phyloP scores from a whole-genome alignment of 2,329 filamentous ascomycete species.

The Venturia pyrina region DNA sequence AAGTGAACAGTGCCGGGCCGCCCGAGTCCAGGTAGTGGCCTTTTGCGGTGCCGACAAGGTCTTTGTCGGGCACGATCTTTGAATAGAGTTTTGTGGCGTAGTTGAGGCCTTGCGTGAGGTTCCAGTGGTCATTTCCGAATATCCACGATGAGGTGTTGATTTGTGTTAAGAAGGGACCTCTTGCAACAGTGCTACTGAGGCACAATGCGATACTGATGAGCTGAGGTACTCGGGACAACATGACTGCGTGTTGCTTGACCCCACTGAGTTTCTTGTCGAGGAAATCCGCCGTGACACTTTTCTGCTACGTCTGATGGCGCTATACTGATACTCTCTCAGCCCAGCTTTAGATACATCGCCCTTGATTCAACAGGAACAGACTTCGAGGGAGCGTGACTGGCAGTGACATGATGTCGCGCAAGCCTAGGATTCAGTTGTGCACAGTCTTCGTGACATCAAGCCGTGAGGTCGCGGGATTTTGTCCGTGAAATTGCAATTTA shows the following conservation, averaged over 20 bases:
- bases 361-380: no score
- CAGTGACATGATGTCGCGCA: no score
- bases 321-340: not conserved
- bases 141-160: constrained; percentile 26
- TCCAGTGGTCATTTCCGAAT: constrained; percentile 34
- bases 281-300: not conserved
- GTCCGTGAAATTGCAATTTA: no score
- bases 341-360: not conserved
- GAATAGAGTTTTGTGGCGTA: constrained; percentile 29
- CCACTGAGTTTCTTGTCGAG: not conserved
- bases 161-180: constrained; percentile 23
- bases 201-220: not conserved
- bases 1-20: constrained; percentile 28
- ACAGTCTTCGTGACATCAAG: no score
- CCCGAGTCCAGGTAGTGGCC: constrained; percentile 38
- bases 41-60: constrained; percentile 31
- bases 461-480: no score
- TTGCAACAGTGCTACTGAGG: not conserved
- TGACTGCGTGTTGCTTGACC: not conserved
- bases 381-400: no score
- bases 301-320: not conserved
- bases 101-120: constrained; percentile 28
- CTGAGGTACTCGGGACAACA: not conserved
- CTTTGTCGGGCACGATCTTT: constrained; percentile 28
- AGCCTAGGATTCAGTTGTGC: no score